These are phyloP conservation scores for Porcisia deanei DNA, from an alignment of 208 protist genomes.

Conservation along the genomic window DNA sequence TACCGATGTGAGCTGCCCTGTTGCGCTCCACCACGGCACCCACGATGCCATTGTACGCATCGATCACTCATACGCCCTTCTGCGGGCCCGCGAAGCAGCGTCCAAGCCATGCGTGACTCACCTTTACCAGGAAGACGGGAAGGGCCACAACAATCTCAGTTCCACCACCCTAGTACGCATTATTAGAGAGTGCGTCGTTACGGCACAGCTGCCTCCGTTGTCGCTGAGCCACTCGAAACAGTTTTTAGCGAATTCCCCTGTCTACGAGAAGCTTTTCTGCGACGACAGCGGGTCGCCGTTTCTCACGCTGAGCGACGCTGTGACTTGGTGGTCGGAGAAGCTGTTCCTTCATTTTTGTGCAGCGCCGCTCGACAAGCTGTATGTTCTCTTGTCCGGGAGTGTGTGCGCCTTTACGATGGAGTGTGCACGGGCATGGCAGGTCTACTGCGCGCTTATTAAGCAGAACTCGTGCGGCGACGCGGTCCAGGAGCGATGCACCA, in stretches of 20 bases:
- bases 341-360: conserved; percentile 30
- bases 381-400: conserved; percentile 57
- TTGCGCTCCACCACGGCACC: conserved; percentile 86
- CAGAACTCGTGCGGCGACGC: conserved; percentile 27
- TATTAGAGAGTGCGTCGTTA: conserved; percentile 50
- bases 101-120: conserved; percentile 53
- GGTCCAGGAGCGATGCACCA: conserved; percentile 37
- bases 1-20: conserved; percentile 65
- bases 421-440: conserved; percentile 61
- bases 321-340: conserved; percentile 18
- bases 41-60: conserved; percentile 75
- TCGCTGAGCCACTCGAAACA: conserved; percentile 22
- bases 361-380: conserved; percentile 39
- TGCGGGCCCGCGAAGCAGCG: conserved; percentile 46
- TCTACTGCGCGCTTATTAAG: conserved; percentile 48
- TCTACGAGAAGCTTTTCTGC: conserved; percentile 65
- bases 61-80: conserved; percentile 61
- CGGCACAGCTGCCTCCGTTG: conserved; percentile 24
- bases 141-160: conserved; percentile 82
- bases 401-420: conserved; percentile 66
- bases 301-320: conserved; percentile 25
- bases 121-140: conserved; percentile 59
- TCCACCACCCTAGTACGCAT: conserved; percentile 44
- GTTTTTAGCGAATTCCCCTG: conserved; percentile 47
- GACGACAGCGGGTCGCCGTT: conserved; percentile 24